Base-by-base conservation (phyloP, 352 stramenopile genomes). In the Globisporangium paddicum region DNA sequence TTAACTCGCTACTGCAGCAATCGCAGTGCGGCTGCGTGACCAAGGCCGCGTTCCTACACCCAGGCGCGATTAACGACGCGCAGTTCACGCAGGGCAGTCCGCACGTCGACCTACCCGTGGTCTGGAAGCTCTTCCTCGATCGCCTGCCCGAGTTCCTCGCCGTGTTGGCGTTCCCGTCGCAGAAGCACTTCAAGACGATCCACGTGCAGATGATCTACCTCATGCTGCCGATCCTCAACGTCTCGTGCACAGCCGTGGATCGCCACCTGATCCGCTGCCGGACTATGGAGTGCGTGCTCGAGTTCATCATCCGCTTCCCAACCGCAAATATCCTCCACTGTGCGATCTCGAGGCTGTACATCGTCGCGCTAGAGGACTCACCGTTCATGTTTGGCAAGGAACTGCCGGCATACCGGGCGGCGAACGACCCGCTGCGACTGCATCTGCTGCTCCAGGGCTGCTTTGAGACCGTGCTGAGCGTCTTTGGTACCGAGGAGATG, bases 221-320 rank as follows among this genome's bases (percentile, higher is more conserved):
- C 25, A 75, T 90, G 66, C 75, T 90, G 2, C 82, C 82, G 18
- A 80, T 90, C n/a, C 62, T 92, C 4, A 88, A 88, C 55, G 77
- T 87, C 35, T 82, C 78, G 1, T 92, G 82, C 55, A 75, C 68
- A 0, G 67, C 71, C 11, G 76, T 87, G 5, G 82, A 92, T 46
- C 63, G 56, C 0, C 56, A 73, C 5, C 58, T 87, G 19, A 73
- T 85, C 51, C 47, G 59, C 0, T 49, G 69, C 16, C 58, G 70
- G 54, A 75, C 69, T 2, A 75, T 89, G 25, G 71, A 83, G 44
- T 41, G 58, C 14, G 61, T 85, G 5, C 84, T 98, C 18, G 90
- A 98, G 64, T 74, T 98, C 37, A 88, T 98, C 62, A 65, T 96
- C 23, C 78, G 92, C 5, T 98, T 95, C 68, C 67, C 97, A 0